Evolutionary conservation across 352 stramenopile species (phyloP), one percentile per base, ranked within the genome.

Genomic region (Pythium volutum): DNA sequence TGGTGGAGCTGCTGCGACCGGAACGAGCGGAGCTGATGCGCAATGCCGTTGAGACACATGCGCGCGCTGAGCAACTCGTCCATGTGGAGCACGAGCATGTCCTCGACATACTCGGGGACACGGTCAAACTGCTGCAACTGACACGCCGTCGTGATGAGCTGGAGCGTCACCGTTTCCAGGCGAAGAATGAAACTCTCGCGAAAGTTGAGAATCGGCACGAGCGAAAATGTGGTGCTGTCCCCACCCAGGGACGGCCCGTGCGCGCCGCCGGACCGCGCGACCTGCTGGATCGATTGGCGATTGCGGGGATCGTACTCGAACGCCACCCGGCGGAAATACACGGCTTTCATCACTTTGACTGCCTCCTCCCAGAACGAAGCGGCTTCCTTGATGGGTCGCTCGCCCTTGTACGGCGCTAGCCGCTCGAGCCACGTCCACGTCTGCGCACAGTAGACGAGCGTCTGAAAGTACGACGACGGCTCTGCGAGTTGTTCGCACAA

Each of bases 141-240:
- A n/a, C 84, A 91, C 6, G 84, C 81, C 6, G 79, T 67, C 31
- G 84, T 69, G 36, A 91, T 89, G 26, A 93, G 49, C 38, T 89
- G 81, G 10, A 93, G 67, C 3, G 81, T 87, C 75, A 82, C 79
- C 1, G 55, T 51, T 54, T 93, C 81, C 14, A 93, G 70, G 29
- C 79, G 79, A 45, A 80, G 49, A 22, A 91, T 91, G 42, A 91
- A 86, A 12, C 75, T 69, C 60, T 90, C 80, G n/a, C 77, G 84
- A 55, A 93, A 93, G 57, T 93, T 93, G 22, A 93, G 50, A 31
- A 93, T 89, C 15, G 84, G 84, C 10, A 93, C 80, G 39, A 93
- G 68, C 25, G 73, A 90, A 51, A 88, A 93, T 14, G 69, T 73
- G 12, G 57, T 62, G n/a, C 52, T 62, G 51, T 59, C 47, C 14